These are phyloP conservation scores for Pestalotiopsis sp. DNA, from an alignment of 2,329 filamentous ascomycete species.

Conservation along the genomic window DNA sequence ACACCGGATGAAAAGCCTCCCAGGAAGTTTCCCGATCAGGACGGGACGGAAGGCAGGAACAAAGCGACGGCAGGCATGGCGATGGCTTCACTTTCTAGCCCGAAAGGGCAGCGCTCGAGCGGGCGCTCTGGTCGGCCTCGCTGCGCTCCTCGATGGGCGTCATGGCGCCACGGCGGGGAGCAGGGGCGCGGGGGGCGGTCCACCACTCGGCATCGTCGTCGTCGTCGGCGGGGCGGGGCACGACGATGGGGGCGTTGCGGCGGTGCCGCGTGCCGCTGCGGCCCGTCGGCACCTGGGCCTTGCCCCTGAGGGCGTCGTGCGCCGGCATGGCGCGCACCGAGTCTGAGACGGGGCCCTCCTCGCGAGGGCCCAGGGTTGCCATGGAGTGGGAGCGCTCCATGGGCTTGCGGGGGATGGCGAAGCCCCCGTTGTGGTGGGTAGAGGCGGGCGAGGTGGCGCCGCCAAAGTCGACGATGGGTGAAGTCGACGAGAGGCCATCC, in stretches of 20 bases:
- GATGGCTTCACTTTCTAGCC: background rate
- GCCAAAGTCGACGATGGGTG: background rate
- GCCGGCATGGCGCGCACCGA: background rate
- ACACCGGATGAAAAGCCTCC: too few species aligned
- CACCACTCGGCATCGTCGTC: background rate
- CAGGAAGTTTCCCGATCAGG: too few species aligned
- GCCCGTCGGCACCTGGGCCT: too few species aligned
- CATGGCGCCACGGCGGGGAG: background rate
- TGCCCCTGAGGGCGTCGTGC: background rate
- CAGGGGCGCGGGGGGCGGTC: background rate
- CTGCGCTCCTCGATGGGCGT: conserved; percentile 13
- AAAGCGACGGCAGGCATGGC: too few species aligned
- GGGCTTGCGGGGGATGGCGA: background rate
- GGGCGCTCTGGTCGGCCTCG: background rate
- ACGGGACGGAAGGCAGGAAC: too few species aligned
- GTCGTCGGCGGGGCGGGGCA: background rate
- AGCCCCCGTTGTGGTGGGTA: background rate
- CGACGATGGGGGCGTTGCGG: too few species aligned
- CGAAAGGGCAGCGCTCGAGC: background rate
- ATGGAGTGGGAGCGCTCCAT: background rate
- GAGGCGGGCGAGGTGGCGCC: background rate
- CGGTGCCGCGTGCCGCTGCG: too few species aligned
- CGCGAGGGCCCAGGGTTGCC: background rate
- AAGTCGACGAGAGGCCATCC: background rate
- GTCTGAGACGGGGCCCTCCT: background rate